Base-by-base conservation (phyloP, 75 land plant genomes). In the Chamaecyparis obtusa region DNA sequence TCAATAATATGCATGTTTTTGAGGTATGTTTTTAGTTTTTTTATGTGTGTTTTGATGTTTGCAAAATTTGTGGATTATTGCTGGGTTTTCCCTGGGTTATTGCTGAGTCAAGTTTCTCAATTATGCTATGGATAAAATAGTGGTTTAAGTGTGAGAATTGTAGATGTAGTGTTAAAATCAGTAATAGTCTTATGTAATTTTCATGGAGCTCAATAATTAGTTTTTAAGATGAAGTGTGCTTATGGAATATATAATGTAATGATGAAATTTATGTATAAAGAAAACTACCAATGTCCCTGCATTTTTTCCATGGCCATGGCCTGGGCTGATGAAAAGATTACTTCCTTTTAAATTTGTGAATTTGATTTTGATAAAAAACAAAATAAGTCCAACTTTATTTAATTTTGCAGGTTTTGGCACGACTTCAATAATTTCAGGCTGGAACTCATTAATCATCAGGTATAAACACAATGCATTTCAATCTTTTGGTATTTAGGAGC, bases 381-480 rank as follows among this genome's bases (percentile, higher is more conserved):
- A 84, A 56, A 35, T 32, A 85, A 56, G 76, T 54, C 81, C 56
- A 36, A 85, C 13, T 85, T 78, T 57, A 10, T 21, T 85, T 85
- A 85, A 74, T 84, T 27, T 74, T 49, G 24, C 91, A 98, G 99
- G 91, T 98, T 93, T 87, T 98, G 99, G 99, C 99, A 97, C 43
- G 99, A 95, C 67, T 98, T 94, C 87, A 98, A 98, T 83, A 93
- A 94, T 89, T 97, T 94, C 83, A 96, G 94, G 88, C 92, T 95
- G 86, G 96, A 97, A 76, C 89, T 97, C 33, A 93, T 87, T 84
- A 89, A 90, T 57, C 95, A 98, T 90, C 99, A 98, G 97, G 99
- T 98, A 84, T 36, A 84, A 46, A 11, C 51, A 81, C 21, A 49
- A 81, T 11, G 3, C 1, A 11, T n/a, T 81, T n/a, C 51, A 44